phyloP scores from a whole-genome alignment of 306 rosid genomes.

The Pueraria montana region DNA sequence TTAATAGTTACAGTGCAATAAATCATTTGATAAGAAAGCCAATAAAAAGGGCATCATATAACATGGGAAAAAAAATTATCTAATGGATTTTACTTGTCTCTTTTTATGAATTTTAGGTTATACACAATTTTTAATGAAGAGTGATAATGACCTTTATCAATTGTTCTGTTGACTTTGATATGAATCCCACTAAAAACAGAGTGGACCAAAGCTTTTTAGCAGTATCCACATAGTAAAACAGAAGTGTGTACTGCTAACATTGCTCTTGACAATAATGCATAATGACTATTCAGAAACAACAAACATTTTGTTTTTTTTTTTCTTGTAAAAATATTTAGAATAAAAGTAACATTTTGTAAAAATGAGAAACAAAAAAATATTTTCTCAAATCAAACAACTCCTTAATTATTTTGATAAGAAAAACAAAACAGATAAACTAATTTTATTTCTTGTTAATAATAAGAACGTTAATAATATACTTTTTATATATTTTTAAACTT shows the following conservation, averaged over 20 bases:
- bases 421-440: neutral
- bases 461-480: neutral
- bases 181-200: neutral
- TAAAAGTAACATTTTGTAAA: neutral
- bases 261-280: constrained; percentile 1
- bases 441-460: neutral
- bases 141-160: neutral
- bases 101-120: neutral
- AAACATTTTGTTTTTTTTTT: neutral
- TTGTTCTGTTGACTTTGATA: neutral
- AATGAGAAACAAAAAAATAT: neutral
- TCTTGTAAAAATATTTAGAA: neutral
- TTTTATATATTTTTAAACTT: neutral
- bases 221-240: neutral
- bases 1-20: constrained; percentile 16
- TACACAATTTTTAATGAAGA: constrained; percentile 6
- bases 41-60: neutral
- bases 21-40: neutral
- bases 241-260: neutral
- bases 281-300: neutral
- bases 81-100: neutral
- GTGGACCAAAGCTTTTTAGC: neutral
- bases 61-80: neutral
- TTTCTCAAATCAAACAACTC: neutral
- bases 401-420: neutral